These are phyloP conservation scores for Calonectria pteridis DNA, from an alignment of 2,329 filamentous ascomycete genomes.

Conservation along the genomic window DNA sequence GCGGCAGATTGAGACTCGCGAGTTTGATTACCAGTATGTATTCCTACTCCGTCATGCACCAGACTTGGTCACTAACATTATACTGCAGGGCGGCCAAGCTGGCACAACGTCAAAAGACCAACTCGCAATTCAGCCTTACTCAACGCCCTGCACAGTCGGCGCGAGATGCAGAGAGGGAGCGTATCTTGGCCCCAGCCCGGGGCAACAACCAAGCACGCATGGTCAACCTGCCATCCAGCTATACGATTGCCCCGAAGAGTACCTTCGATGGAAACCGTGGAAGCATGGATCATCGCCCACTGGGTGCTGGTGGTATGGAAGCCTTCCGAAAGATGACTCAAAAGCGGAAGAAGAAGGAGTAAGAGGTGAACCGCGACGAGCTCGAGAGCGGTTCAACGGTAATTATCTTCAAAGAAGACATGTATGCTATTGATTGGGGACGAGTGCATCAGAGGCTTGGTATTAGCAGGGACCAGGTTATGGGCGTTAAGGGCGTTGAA, in stretches of 20 bases:
- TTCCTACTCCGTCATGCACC: background rate
- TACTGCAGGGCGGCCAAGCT: conserved; percentile 63
- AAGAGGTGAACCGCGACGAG: conserved; percentile 2
- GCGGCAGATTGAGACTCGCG: conserved; percentile 73
- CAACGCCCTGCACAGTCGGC: conserved; percentile 61
- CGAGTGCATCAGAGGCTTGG: conserved; percentile 33
- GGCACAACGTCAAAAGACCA: conserved; percentile 62
- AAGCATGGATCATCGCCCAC: conserved; percentile 67
- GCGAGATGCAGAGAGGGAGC: conserved; percentile 67
- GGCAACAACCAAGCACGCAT: conserved; percentile 69
- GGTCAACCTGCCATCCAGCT: conserved; percentile 66
- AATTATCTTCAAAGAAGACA: conserved; percentile 12
- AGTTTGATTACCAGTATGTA: conserved; percentile 73
- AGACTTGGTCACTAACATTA: conserved; percentile 28
- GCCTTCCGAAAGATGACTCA: conserved; percentile 76
- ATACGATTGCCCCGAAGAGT: conserved; percentile 72
- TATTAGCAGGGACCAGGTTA: conserved; percentile 32
- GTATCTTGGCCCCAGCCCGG: conserved; percentile 68
- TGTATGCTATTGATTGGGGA: conserved; percentile 38
- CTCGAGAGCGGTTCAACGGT: background rate
- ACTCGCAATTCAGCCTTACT: conserved; percentile 63
- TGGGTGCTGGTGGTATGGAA: conserved; percentile 73
- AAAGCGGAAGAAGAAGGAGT: conserved; percentile 67
- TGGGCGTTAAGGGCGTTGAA: conserved; percentile 41
- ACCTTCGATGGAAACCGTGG: conserved; percentile 68